Base-by-base conservation (phyloP, 2,329 filamentous ascomycete species). In the Amauroascus niger region DNA sequence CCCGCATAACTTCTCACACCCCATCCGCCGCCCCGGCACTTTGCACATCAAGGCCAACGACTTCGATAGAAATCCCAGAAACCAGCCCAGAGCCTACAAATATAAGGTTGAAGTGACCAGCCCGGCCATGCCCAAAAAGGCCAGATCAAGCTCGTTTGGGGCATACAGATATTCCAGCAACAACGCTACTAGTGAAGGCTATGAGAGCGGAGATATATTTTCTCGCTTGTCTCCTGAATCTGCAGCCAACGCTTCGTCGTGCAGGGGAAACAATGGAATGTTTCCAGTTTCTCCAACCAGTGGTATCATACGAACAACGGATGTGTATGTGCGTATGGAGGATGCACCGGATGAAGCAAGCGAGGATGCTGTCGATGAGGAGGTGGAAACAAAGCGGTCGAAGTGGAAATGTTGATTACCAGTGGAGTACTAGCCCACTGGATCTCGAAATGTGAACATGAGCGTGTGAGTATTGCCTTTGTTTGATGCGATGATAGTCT, bases 281-380 rank as follows among this genome's bases (percentile, higher is more conserved):
- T 22, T 6, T 7, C 32, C 20, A 5, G 14, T n/a, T 9, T 32
- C 44, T 33, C 35, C 37, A 14, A 37, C 16, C 11, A 47, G 16
- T 22, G 33, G 43, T 26, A 59, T 60, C n/a, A 54, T 58, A 45
- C 55, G 57, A 43, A 59, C 48, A 22, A 60, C 57, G n/a, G 59
- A 60, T 30, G 54, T 60, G 7, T 60, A 57, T 53, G 54, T 59
- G 22, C 43, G 54, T 3, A 57, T 54, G 52, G 55, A 55, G 9
- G 40, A 52, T 11, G 53, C 26, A n/a, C n/a, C 41, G 24, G 32
- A 40, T 7, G 52, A 53, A 30, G 32, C 39, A 41, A 11, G 40
- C 26, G 32, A 37, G 14, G 51, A 52, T 2, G 18, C 20, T 13
- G 51, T 48, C 11, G 28, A 18, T 11, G 45, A 22, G 18, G 30